Evolutionary conservation across 1,284 basidiomycete species (phyloP).

Genomic region (Naganishia sp.): DNA sequence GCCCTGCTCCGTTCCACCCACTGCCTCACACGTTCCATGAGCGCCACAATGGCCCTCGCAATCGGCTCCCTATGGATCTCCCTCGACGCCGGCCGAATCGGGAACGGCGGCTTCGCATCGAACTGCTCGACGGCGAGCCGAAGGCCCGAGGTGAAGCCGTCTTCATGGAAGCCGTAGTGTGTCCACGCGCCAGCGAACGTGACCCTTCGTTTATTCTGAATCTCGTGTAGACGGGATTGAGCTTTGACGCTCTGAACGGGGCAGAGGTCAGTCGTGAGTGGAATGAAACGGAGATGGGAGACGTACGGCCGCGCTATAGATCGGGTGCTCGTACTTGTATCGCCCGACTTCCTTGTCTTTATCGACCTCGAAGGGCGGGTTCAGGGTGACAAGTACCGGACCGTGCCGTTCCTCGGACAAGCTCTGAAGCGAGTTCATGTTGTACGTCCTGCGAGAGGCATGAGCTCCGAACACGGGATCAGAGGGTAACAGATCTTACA

Average conservation of each 20-base stretch:
- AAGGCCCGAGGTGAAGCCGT: conserved; percentile 67
- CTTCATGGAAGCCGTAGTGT: conserved; percentile 76
- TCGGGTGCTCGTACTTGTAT: conserved; percentile 70
- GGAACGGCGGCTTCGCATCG: conserved; percentile 51
- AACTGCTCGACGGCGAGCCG: conserved; percentile 46
- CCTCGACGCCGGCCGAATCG: conserved; percentile 45
- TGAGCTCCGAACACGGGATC: conserved; percentile 20
- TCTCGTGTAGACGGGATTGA: conserved; percentile 60
- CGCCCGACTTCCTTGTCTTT: conserved; percentile 58
- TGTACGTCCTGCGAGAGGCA: conserved; percentile 56
- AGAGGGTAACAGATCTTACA: conserved; percentile 52
- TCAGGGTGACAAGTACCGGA: conserved; percentile 73
- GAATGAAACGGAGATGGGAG: not conserved
- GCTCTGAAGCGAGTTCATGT: conserved; percentile 78
- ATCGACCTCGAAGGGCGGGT: conserved; percentile 68
- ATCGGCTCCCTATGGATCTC: conserved; percentile 30
- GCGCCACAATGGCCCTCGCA: conserved; percentile 33
- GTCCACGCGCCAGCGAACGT: conserved; percentile 78
- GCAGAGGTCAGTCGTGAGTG: not conserved
- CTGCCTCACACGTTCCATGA: conserved; percentile 34
- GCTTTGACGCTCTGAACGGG: conserved; percentile 56
- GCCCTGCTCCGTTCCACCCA: conserved; percentile 24
- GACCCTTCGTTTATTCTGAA: conserved; percentile 68
- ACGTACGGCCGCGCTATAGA: conserved; percentile 52
- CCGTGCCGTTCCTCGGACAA: conserved; percentile 64